phyloP scores from a whole-genome alignment of 495 filamentous ascomycete species.

The Penicillium steckii region DNA sequence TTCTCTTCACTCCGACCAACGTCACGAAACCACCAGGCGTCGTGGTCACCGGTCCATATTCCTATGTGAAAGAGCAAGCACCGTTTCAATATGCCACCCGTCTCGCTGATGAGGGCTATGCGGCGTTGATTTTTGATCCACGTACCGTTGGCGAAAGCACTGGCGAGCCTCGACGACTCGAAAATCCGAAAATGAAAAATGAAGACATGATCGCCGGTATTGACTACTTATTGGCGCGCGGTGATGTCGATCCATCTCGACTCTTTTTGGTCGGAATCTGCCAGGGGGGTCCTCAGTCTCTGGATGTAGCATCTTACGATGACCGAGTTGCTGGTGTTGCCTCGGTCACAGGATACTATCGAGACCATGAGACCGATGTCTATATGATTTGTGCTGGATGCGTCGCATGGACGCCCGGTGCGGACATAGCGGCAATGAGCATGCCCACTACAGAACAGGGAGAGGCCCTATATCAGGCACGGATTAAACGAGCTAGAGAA shows the following conservation, averaged over 20 bases:
- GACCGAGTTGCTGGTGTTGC: slow-evolving; percentile 18
- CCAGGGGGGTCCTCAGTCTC: slow-evolving; percentile 20
- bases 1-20: slow-evolving; percentile 12
- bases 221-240: slow-evolving; percentile 17
- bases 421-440: slow-evolving; percentile 16
- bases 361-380: slow-evolving; percentile 24
- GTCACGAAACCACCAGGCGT: slow-evolving; percentile 14
- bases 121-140: slow-evolving; percentile 21
- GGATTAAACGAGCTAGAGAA: slow-evolving; percentile 17
- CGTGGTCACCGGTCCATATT: slow-evolving; percentile 19
- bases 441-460: slow-evolving; percentile 23
- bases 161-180: slow-evolving; percentile 18
- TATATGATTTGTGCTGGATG: slow-evolving; percentile 27
- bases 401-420: slow-evolving; percentile 18
- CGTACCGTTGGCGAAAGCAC: slow-evolving; percentile 23
- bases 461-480: slow-evolving; percentile 19
- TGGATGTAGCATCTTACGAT: slow-evolving; percentile 25
- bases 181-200: slow-evolving; percentile 24
- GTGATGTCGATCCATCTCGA: slow-evolving; percentile 13
- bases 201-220: slow-evolving; percentile 21
- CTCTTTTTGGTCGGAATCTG: slow-evolving; percentile 23
- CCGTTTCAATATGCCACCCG: slow-evolving; percentile 23
- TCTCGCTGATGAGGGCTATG: slow-evolving; percentile 23
- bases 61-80: slow-evolving; percentile 23
- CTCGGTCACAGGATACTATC: slow-evolving; percentile 23